These are phyloP conservation scores for Talaromyces wortmannii DNA, from an alignment of 495 filamentous ascomycete genomes.

Conservation along the genomic window DNA sequence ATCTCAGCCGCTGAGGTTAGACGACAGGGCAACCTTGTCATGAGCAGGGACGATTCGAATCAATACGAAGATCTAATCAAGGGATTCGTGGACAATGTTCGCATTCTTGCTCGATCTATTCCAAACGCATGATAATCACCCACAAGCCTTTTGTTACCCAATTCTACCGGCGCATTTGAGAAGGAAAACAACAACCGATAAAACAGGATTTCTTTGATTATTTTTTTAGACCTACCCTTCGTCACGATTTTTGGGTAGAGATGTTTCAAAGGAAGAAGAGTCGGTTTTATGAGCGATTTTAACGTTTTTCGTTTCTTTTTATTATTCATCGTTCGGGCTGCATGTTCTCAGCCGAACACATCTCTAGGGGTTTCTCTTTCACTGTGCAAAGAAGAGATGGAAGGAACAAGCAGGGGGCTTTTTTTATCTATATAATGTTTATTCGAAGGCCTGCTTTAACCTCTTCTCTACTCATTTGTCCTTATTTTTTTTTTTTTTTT, in stretches of 20 bases:
- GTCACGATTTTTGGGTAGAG: not conserved
- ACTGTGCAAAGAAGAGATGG: not conserved
- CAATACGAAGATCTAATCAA: slow-evolving; percentile 69
- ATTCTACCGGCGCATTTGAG: not conserved
- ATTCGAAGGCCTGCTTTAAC: not conserved
- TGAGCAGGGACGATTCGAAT: slow-evolving; percentile 45
- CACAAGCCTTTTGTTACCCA: not conserved
- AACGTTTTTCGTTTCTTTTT: not conserved
- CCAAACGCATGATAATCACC: slow-evolving; percentile 9
- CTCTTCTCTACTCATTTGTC: not conserved
- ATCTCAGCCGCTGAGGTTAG: slow-evolving; percentile 59
- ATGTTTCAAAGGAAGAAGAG: not conserved
- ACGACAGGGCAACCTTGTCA: slow-evolving; percentile 59
- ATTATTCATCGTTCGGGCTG: not conserved
- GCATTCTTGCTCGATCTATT: slow-evolving; percentile 53
- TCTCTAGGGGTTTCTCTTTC: not conserved
- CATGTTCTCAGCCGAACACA: not conserved
- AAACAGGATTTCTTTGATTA: not conserved
- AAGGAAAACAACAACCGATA: not conserved
- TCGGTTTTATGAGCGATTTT: slow-evolving; percentile 3
- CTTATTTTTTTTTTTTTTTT: slow-evolving; percentile 7
- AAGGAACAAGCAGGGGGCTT: not conserved
- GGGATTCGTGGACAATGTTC: slow-evolving; percentile 79
- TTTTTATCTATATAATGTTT: not conserved
- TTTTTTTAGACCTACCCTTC: not conserved